These are phyloP conservation scores for Mytilinidion resinicola DNA, from an alignment of 495 filamentous ascomycete genomes.

Conservation along the genomic window DNA sequence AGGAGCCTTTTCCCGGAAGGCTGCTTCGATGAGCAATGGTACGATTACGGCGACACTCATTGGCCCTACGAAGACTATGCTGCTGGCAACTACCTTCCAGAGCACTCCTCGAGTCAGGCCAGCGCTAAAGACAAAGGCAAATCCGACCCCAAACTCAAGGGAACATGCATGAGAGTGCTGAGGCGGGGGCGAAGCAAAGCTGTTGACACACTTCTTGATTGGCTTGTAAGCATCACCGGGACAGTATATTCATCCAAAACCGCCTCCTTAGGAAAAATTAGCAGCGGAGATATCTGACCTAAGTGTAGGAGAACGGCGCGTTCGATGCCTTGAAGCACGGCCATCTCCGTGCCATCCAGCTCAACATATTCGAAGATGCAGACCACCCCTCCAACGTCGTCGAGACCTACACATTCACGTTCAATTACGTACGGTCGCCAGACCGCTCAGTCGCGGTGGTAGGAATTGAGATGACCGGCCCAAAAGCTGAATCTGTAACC, in stretches of 20 bases:
- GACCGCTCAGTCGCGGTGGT: slow-evolving; percentile 27
- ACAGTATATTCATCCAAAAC: slow-evolving; percentile 6
- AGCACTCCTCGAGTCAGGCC: slow-evolving; percentile 6
- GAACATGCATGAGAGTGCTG: slow-evolving; percentile 36
- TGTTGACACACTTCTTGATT: slow-evolving; percentile 41
- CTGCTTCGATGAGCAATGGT: slow-evolving; percentile 27
- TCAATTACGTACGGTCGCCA: slow-evolving; percentile 37
- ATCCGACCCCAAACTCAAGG: slow-evolving; percentile 6
- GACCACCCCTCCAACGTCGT: slow-evolving; percentile 37
- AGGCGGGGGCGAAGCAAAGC: slow-evolving; percentile 30
- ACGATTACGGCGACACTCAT: slow-evolving; percentile 15
- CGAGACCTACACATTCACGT: slow-evolving; percentile 48
- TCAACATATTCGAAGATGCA: slow-evolving; percentile 42
- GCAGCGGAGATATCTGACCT: neutral
- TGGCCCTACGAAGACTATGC: slow-evolving; percentile 31
- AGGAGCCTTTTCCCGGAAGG: slow-evolving; percentile 28
- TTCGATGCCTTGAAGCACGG: slow-evolving; percentile 41
- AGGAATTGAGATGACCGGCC: slow-evolving; percentile 37
- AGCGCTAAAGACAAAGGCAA: neutral
- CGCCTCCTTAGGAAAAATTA: neutral
- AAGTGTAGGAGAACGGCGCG: slow-evolving; percentile 40
- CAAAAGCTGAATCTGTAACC: slow-evolving; percentile 34
- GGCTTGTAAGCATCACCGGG: slow-evolving; percentile 35
- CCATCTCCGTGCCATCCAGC: slow-evolving; percentile 41
- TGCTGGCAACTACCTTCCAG: slow-evolving; percentile 11